Percentiles rank a stretch among this genome's conserved stretches.
Conservation (phyloP, 1,139 yeast species). For the Candida anutae region DNA sequence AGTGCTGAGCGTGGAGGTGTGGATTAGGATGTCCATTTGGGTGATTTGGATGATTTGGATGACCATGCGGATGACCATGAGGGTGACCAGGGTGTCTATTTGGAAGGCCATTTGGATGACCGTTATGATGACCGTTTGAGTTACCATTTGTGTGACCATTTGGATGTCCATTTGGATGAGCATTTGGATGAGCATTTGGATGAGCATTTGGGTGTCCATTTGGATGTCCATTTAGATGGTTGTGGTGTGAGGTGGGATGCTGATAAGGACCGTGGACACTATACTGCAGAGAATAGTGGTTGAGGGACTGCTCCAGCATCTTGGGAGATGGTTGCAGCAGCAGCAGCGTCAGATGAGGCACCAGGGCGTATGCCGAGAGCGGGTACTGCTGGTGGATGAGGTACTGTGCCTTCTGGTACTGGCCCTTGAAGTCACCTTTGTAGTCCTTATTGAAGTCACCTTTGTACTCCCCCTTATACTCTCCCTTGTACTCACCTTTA, state of each 20-base stretch:
- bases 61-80: constrained; percentile 1
- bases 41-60: neutral
- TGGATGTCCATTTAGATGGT: neutral
- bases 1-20: constrained; percentile 2
- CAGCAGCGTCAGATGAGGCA: neutral
- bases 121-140: constrained; percentile 1
- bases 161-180: neutral
- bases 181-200: constrained; percentile 1
- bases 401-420: no score
- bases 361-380: neutral
- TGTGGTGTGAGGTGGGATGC: neutral
- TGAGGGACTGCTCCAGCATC: neutral
- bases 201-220: neutral
- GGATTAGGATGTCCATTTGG: constrained; percentile 1
- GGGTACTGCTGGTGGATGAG: constrained; percentile 3
- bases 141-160: neutral
- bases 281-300: neutral
- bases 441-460: no score
- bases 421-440: no score
- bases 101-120: neutral
- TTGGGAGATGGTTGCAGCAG: neutral
- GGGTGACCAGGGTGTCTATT: constrained; percentile 1
- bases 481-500: no score
- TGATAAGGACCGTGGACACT: neutral
- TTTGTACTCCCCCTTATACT: no score